These are phyloP conservation scores for Aspergillus oerlinghausenensis DNA, from an alignment of 2,329 filamentous ascomycete genomes.

Conservation along the genomic window DNA sequence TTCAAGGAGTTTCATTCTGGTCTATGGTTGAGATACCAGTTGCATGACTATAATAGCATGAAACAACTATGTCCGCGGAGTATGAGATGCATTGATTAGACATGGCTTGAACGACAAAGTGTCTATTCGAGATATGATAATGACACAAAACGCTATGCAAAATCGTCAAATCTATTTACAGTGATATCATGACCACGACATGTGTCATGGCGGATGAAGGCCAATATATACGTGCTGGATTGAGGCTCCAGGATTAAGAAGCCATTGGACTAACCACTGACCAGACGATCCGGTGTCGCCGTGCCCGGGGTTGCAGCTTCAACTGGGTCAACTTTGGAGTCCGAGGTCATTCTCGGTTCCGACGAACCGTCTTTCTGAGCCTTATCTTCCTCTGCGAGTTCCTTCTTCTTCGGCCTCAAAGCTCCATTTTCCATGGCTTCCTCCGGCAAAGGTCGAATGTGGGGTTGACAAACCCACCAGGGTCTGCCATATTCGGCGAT, in stretches of 20 bases:
- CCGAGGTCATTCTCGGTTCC: conserved; percentile 4
- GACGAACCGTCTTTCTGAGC: conserved; percentile 4
- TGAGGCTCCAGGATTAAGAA: background rate
- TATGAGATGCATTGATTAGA: background rate
- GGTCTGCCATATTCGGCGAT: conserved; percentile 72
- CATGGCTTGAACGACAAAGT: background rate
- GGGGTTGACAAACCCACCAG: conserved; percentile 87
- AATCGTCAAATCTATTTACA: background rate
- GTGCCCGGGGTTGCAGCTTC: conserved; percentile 10
- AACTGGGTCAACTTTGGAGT: conserved; percentile 9
- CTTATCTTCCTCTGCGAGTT: conserved; percentile 14
- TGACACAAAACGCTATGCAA: background rate
- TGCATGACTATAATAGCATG: conserved; percentile 1
- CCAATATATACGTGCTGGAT: background rate
- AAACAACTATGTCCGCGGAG: background rate
- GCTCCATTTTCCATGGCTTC: conserved; percentile 82
- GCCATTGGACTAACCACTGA: conserved; percentile 21
- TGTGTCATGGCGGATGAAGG: background rate
- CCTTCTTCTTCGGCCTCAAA: conserved; percentile 68
- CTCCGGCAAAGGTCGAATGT: conserved; percentile 77
- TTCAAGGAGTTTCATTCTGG: background rate
- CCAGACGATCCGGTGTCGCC: conserved; percentile 25
- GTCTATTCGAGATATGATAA: background rate
- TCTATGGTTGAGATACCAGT: conserved; percentile 19
- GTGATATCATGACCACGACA: background rate